Evolutionary conservation across 31 red algal species (phyloP), one percentile per base, ranked within the genome.

Genomic region (Endocladia muricata): DNA sequence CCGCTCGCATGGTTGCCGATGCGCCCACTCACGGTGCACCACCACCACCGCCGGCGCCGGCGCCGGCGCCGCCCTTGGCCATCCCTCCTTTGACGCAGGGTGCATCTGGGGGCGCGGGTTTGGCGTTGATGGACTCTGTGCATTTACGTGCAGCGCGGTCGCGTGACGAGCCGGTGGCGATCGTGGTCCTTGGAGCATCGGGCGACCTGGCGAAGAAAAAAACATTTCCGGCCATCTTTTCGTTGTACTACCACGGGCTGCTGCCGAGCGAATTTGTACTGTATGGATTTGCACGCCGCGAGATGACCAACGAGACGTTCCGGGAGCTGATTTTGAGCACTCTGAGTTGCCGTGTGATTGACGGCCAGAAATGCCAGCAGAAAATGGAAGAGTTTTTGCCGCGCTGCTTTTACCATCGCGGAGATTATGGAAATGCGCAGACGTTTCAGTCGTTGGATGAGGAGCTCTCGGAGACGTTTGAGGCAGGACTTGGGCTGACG

Each of bases 201-300:
- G 96, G 96, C 3, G 96, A 99, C 41, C 68, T 99, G 36, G 92
- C 96, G n/a, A 91, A 93, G 70, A 99, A 94, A 68, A 94, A 96
- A 64, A 99, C 96, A n/a, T 83, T 85, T 21, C 96, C 96, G 0
- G 79, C 96, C 1, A 63, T 99, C 22, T 93, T 93, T 65, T 70
- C 93, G 9, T 67, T 99, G 1, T 99, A 62, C 72, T 43, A 73
- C 37, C 73, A 54, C 63, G 34, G 78, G 41, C 82, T 88, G 36
- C 66, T 99, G 3, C 93, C 96, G 11, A 63, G 85, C 23, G 41
- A 90, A 22, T 79, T 95, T 22, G 70, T 57, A 39, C 88, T 99
- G 37, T 79, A 90, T 26, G 96, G 96, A 0, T 99, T 93, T 54
- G 92, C 92, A 25, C 89, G 96, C 25, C 93, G 89, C 37, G 63